Conservation (phyloP, 2,329 filamentous ascomycete species). For the Aspergillus transmontanensis region DNA sequence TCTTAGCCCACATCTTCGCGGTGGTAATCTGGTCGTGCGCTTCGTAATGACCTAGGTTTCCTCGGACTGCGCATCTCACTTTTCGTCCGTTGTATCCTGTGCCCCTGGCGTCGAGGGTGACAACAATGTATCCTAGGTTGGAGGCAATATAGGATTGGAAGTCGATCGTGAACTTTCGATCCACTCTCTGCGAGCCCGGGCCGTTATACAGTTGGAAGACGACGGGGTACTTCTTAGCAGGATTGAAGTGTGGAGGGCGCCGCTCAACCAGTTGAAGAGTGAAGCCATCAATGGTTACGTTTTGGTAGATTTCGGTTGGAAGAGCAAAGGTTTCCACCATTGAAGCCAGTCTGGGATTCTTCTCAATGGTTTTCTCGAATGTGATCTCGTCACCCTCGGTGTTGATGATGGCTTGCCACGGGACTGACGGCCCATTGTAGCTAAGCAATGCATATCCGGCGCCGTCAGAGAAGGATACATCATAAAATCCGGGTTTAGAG, state of each 20-base stretch:
- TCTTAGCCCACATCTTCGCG: constrained; percentile 79
- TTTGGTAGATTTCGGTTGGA: constrained; percentile 79
- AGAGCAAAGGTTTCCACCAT: constrained; percentile 76
- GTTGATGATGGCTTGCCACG: constrained; percentile 87
- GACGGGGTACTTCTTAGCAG: constrained; percentile 84
- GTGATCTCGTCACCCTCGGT: constrained; percentile 69
- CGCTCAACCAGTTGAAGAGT: constrained; percentile 77
- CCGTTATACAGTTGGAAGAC: constrained; percentile 95
- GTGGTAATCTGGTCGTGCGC: constrained; percentile 88
- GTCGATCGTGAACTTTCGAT: constrained; percentile 78
- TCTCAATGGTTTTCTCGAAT: constrained; percentile 74
- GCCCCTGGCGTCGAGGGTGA: constrained; percentile 90
- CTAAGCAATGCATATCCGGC: constrained; percentile 82
- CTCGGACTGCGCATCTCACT: constrained; percentile 78
- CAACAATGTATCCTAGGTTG: constrained; percentile 84
- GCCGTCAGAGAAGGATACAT: constrained; percentile 78
- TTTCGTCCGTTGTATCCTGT: constrained; percentile 88
- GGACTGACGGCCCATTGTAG: constrained; percentile 81
- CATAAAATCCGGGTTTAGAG: constrained; percentile 74
- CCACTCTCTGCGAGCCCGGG: constrained; percentile 86
- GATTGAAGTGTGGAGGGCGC: constrained; percentile 84
- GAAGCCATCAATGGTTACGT: constrained; percentile 79
- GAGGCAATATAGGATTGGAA: constrained; percentile 90
- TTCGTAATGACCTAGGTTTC: constrained; percentile 82
- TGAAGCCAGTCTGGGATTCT: constrained; percentile 71